Conservation (phyloP, 176 grass and related monocot genomes). For the Cocos nucifera region DNA sequence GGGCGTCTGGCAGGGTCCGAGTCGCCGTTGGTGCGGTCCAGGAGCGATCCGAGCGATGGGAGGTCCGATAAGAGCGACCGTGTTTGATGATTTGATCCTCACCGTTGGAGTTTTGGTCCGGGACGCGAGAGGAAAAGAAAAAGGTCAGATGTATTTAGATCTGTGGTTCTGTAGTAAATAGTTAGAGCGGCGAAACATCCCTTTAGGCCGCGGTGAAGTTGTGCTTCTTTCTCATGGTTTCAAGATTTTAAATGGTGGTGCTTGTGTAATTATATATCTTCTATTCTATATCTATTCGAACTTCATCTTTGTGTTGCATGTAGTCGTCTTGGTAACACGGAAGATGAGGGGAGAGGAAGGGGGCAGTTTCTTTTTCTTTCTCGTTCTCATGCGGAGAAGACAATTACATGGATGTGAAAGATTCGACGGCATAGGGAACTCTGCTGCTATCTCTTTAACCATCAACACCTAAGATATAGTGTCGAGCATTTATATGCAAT, state of each 20-base stretch:
- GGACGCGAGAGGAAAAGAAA: too few relatives aligned
- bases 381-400: too few relatives aligned
- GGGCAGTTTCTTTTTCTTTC: too few relatives aligned
- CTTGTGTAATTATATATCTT: neutral
- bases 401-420: too few relatives aligned
- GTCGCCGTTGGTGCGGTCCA: constrained; percentile 44
- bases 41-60: constrained; percentile 39
- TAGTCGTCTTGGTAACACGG: too few relatives aligned
- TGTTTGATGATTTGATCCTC: too few relatives aligned
- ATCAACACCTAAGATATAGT: too few relatives aligned
- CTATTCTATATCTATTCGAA: neutral
- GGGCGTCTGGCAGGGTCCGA: constrained; percentile 33
- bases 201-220: neutral
- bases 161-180: neutral
- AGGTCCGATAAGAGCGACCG: neutral
- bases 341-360: too few relatives aligned
- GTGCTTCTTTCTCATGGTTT: neutral
- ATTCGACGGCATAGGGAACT: too few relatives aligned
- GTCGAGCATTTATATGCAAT: too few relatives aligned
- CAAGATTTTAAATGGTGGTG: neutral
- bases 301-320: neutral
- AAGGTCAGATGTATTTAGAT: neutral
- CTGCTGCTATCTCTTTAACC: too few relatives aligned
- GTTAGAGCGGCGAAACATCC: neutral
- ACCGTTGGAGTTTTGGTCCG: too few relatives aligned